Conservation (phyloP, 495 filamentous ascomycete species). For the Oleoguttula mirabilis region DNA sequence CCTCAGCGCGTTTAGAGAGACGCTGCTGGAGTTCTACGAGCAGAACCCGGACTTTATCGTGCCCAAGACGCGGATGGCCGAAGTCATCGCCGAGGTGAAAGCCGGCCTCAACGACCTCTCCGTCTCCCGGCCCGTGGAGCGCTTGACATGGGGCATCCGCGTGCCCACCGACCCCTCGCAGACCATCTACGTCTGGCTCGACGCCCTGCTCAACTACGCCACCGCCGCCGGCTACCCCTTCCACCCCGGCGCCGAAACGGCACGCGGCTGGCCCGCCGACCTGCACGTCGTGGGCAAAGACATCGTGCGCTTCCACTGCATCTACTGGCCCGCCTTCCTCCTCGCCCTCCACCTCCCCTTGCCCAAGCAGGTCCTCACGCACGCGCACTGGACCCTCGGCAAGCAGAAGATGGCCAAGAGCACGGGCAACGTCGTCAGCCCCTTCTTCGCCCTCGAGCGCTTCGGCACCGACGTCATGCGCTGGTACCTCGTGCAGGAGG, state of each 20-base stretch:
- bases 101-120: slow-evolving; percentile 73
- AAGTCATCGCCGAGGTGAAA: slow-evolving; percentile 56
- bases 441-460: slow-evolving; percentile 79
- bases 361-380: slow-evolving; percentile 73
- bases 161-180: slow-evolving; percentile 75
- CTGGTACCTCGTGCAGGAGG: slow-evolving; percentile 71
- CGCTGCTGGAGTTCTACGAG: slow-evolving; percentile 65
- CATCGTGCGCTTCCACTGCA: slow-evolving; percentile 87
- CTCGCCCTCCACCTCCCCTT: slow-evolving; percentile 74
- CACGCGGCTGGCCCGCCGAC: slow-evolving; percentile 76
- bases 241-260: slow-evolving; percentile 46
- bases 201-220: slow-evolving; percentile 88
- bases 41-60: slow-evolving; percentile 58
- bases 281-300: slow-evolving; percentile 92
- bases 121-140: slow-evolving; percentile 66
- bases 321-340: slow-evolving; percentile 96
- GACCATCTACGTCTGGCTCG: slow-evolving; percentile 97
- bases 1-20: slow-evolving; percentile 64
- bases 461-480: slow-evolving; percentile 82
- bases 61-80: slow-evolving; percentile 51
- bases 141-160: slow-evolving; percentile 79
- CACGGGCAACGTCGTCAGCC: slow-evolving; percentile 87
- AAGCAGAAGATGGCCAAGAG: slow-evolving; percentile 91
- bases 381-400: slow-evolving; percentile 91
- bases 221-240: slow-evolving; percentile 81